Base-by-base conservation (phyloP, 1,139 yeast species). In the Candida neerlandica region DNA sequence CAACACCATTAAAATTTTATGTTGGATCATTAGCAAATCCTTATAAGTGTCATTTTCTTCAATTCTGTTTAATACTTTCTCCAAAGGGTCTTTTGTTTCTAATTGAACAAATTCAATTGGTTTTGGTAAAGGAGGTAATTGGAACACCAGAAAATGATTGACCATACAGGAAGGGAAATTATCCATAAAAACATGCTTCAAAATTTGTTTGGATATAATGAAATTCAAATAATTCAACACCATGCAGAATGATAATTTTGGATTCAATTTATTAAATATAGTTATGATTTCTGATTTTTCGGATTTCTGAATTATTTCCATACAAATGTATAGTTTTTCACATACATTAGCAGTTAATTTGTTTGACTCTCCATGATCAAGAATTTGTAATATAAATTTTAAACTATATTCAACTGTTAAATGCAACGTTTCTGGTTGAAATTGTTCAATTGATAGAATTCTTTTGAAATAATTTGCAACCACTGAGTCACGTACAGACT, bases 71-170 rank as follows among this genome's bases (percentile, higher is more conserved):
- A 46, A 40, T 23, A 41, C 53, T 4, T 54, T 46, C 2, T 54
- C 60, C 21, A 48, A 46, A 9, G 55, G 54, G 10, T 55, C 59
- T 11, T 39, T 43, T 1, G 42, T 35, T 26, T 43, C 44, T 23
- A 42, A 47, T 5, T 58, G 59, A n/a, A 53, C 47, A 27, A 59
- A 51, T 37, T 52, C 60, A 39, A 46, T 53, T 10, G 63, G 55
- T 47, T 62, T 67, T 1, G 75, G 58, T 12, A 69, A 51, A 2
- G 75, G 75, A 3, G 76, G 73, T 19, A 68, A 54, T 3, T 50
- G 47, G 18, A 64, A 58, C 3, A 45, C 51, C 4, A 50, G 46
- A 46, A 63, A 65, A 26, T 54, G 56, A 12, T 47, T 41, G 2
- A 43, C 23, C 6, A 64, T 51, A 0, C 57, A 48, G 10, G 47